Conservation (phyloP, 148 eudicot genomes). For the Chenopodium quinoa region DNA sequence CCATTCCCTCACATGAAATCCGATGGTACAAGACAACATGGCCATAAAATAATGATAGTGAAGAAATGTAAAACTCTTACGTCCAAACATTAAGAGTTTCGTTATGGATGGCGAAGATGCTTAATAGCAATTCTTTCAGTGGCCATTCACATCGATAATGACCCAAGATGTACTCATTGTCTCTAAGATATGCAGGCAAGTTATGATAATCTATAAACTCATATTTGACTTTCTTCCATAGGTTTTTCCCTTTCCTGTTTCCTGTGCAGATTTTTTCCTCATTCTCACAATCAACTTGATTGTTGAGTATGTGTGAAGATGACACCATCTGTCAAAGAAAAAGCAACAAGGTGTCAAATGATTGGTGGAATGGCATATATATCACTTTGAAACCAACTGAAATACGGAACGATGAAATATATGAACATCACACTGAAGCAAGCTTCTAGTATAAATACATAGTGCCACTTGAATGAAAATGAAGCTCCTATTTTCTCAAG, state of each 20-base stretch:
- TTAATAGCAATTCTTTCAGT: conserved; percentile 40
- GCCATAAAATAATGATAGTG: neutral
- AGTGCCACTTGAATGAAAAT: neutral
- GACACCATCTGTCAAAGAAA: conserved; percentile 26
- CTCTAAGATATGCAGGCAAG: conserved; percentile 47
- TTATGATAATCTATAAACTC: conserved; percentile 43
- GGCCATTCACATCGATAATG: conserved; percentile 56
- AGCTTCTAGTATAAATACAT: neutral
- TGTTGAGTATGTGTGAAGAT: conserved; percentile 17
- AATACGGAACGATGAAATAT: neutral
- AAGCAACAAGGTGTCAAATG: conserved; percentile 1
- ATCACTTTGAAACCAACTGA: neutral
- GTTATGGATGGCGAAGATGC: conserved; percentile 50
- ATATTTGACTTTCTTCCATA: conserved; percentile 34
- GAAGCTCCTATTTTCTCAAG: neutral
- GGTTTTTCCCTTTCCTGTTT: conserved; percentile 28
- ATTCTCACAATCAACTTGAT: conserved; percentile 30
- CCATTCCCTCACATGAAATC: neutral
- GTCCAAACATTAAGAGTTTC: conserved; percentile 65
- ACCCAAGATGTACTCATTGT: conserved; percentile 52
- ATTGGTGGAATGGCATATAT: neutral
- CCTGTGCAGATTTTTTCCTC: conserved; percentile 20
- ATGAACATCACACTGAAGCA: neutral
- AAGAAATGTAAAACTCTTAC: conserved; percentile 34
- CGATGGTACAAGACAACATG: neutral